phyloP scores from a whole-genome alignment of 805 yeast genomes.

The Pichia ethanolica region DNA sequence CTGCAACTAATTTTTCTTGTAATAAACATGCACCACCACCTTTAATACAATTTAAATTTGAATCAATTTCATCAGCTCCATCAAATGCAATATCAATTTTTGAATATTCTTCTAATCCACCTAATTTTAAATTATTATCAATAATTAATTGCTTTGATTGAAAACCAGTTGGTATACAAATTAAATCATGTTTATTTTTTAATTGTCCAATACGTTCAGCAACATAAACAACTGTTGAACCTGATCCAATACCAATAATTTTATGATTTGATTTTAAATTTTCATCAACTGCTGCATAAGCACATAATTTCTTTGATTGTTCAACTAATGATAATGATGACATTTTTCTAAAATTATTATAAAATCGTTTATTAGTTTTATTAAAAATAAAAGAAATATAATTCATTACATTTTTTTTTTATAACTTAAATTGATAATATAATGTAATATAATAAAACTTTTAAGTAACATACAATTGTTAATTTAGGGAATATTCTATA shows the following conservation, averaged over 20 bases:
- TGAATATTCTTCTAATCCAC: conserved; percentile 77
- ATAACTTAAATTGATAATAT: too few species aligned
- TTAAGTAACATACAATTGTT: too few species aligned
- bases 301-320: conserved; percentile 83
- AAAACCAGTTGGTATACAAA: conserved; percentile 94
- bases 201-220: conserved; percentile 88
- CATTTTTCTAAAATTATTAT: conserved; percentile 1
- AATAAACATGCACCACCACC: conserved; percentile 99
- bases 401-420: too few species aligned
- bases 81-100: conserved; percentile 89
- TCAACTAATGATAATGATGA: conserved; percentile 40
- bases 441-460: too few species aligned
- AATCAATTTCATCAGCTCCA: conserved; percentile 97
- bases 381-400: too few species aligned
- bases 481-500: too few species aligned
- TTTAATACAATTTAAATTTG: conserved; percentile 74
- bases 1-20: conserved; percentile 92
- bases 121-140: conserved; percentile 70
- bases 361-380: too few species aligned
- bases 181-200: conserved; percentile 43
- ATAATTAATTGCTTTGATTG: conserved; percentile 84
- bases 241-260: conserved; percentile 91
- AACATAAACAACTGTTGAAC: conserved; percentile 94
- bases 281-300: conserved; percentile 87
- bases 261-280: conserved; percentile 61